Evolutionary conservation across 2,329 filamentous ascomycete species (phyloP), one percentile per base, ranked within the genome.

Genomic region (Emergomyces pasteurianus): DNA sequence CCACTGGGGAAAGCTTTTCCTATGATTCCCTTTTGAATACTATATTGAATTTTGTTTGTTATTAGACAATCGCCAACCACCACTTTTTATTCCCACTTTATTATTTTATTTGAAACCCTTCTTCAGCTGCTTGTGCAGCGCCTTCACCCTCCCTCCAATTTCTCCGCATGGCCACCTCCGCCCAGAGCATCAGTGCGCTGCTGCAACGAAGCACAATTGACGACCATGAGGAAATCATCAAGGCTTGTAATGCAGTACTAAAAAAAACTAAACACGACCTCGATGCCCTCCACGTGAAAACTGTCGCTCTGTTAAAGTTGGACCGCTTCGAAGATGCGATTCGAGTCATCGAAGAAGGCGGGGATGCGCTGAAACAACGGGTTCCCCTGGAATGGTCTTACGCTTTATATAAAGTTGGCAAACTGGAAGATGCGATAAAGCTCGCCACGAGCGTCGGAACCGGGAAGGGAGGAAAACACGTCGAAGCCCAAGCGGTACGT

Each of bases 241-340:
- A 79, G 63, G 81, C 83, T 49, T 82, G 82, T 70, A 81, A 86
- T 69, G 77, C 75, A 40, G 74, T 77, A 0, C 75, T 86, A 54
- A 80, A 82, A 69, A 80, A 81, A 62, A 81, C 79, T n/a, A 83
- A 82, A 66, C 73, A 74, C 58, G 81, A 86, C 66, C 49, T 78
- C 31, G 75, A 81, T 47, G 80, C 82, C 8, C 83, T 83, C 63
- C 82, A 84, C 70, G 79, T 80, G 60, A 84, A 83, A 68, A 76
- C 79, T 0, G 78, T 86, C 47, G 84, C 84, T 7, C 71, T 87
- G 50, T 69, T 86, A 57, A 85, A 86, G 67, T 76, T 86, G 46
- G 84, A 87, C 66, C 81, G 84, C 54, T 86, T 81, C 66, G 80
- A 84, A 9, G 84, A 86, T 69, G 81, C 82, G 18, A 69, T 85